phyloP scores from a whole-genome alignment of 2,329 filamentous ascomycete genomes.

The Nemania sp. region DNA sequence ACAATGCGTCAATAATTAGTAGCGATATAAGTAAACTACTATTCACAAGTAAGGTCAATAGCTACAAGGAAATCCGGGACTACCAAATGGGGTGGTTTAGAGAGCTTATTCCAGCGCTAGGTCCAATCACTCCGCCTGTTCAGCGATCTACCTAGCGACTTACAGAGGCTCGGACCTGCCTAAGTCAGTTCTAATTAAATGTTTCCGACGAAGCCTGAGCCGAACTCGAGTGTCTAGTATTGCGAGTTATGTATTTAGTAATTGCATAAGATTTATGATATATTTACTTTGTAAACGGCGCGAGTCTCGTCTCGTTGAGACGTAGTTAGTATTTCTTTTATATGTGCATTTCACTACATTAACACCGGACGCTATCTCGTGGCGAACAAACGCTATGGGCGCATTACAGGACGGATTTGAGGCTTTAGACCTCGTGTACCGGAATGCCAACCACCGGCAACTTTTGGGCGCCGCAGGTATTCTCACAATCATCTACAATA shows the following conservation, averaged over 20 bases:
- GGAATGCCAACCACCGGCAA: constrained; percentile 11
- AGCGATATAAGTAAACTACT: constrained; percentile 19
- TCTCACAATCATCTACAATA: constrained; percentile 13
- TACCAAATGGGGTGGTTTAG: constrained; percentile 24
- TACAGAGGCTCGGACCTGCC: constrained; percentile 26
- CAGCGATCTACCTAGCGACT: neutral
- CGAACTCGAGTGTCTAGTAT: no score
- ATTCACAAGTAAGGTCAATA: neutral
- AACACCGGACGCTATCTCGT: neutral
- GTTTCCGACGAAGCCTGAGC: neutral
- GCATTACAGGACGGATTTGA: constrained; percentile 20
- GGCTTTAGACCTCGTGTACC: constrained; percentile 4
- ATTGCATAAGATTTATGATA: no score
- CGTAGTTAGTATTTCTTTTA: neutral
- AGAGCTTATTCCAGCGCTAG: constrained; percentile 7
- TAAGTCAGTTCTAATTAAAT: constrained; percentile 14
- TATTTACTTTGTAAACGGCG: constrained; percentile 4
- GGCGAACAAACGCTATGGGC: constrained; percentile 15
- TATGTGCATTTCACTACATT: no score
- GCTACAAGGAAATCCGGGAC: neutral
- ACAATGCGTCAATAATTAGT: neutral
- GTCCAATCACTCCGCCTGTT: no score
- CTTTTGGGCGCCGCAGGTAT: constrained; percentile 6
- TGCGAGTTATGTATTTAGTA: neutral
- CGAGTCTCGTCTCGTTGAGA: constrained; percentile 2